Conservation (phyloP, 768 basidiomycete species). For the Jaapia argillacea region DNA sequence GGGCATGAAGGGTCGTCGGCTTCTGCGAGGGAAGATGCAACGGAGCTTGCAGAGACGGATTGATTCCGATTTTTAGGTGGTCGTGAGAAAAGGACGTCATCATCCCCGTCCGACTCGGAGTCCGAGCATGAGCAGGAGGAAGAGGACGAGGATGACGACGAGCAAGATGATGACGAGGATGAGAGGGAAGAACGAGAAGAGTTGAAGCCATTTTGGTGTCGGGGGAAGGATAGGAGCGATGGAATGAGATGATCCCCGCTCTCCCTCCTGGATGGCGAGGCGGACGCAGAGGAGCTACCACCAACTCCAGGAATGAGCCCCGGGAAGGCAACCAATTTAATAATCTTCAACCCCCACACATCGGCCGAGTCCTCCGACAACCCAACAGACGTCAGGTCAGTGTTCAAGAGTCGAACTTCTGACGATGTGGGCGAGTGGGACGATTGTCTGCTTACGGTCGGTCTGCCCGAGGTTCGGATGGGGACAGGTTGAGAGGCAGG, state of each 20-base stretch:
- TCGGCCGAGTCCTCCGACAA: slow-evolving; percentile 59
- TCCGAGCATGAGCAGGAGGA: not conserved
- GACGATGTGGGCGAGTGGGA: slow-evolving; percentile 45
- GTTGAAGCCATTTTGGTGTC: not conserved
- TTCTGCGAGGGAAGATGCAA: slow-evolving; percentile 24
- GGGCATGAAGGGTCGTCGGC: slow-evolving; percentile 33
- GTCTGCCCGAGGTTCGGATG: slow-evolving; percentile 1
- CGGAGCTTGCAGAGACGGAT: slow-evolving; percentile 32
- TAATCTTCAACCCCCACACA: slow-evolving; percentile 66
- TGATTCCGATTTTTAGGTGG: slow-evolving; percentile 17
- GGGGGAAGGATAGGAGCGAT: not conserved
- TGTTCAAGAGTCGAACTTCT: slow-evolving; percentile 53
- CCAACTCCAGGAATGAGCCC: slow-evolving; percentile 42
- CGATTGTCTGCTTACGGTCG: slow-evolving; percentile 21
- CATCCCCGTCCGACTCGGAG: slow-evolving; percentile 1
- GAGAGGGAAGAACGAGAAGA: too few relatives aligned
- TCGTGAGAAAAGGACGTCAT: not conserved
- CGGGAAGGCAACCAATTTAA: slow-evolving; percentile 70
- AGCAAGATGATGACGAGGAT: not conserved
- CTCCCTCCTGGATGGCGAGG: not conserved
- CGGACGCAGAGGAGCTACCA: not conserved
- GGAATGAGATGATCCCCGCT: too few relatives aligned
- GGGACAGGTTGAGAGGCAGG: not conserved
- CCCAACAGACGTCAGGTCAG: slow-evolving; percentile 71
- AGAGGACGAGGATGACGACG: not conserved